These are phyloP conservation scores for Eudorina sp. DNA, from an alignment of 139 green algal species.

Conservation along the genomic window DNA sequence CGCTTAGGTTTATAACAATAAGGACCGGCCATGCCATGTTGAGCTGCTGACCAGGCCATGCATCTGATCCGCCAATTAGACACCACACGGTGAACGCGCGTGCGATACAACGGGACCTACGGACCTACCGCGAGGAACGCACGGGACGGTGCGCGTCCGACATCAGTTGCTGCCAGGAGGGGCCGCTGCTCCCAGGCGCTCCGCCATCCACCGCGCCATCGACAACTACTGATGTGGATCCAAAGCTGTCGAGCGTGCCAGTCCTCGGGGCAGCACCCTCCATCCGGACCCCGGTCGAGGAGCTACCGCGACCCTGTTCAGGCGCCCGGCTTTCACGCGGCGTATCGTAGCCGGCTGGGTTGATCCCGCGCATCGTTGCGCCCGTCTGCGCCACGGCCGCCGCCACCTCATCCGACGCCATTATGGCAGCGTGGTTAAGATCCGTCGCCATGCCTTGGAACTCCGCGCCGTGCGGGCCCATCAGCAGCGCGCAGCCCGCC, in stretches of 20 bases:
- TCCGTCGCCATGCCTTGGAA: constrained; percentile 67
- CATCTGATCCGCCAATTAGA: too few species aligned
- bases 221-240: not conserved
- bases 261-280: too few species aligned
- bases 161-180: constrained; percentile 20
- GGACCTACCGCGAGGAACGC: too few species aligned
- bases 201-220: not conserved
- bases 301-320: too few species aligned
- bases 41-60: too few species aligned
- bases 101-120: too few species aligned
- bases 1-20: too few species aligned
- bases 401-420: constrained; percentile 60
- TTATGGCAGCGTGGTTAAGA: constrained; percentile 67
- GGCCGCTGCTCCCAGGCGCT: not conserved
- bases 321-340: not conserved
- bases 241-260: not conserved
- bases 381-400: constrained; percentile 51
- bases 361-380: not conserved
- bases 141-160: not conserved
- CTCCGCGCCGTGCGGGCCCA: constrained; percentile 65
- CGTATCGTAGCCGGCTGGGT: not conserved
- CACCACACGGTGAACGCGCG: too few species aligned
- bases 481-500: constrained; percentile 70
- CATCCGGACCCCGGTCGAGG: too few species aligned
- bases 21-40: too few species aligned